Percentiles rank a stretch among this genome's conserved stretches.
These are phyloP conservation scores for Helenozyma baotianmanensis DNA, from an alignment of 805 yeast species.

Conservation along the genomic window DNA sequence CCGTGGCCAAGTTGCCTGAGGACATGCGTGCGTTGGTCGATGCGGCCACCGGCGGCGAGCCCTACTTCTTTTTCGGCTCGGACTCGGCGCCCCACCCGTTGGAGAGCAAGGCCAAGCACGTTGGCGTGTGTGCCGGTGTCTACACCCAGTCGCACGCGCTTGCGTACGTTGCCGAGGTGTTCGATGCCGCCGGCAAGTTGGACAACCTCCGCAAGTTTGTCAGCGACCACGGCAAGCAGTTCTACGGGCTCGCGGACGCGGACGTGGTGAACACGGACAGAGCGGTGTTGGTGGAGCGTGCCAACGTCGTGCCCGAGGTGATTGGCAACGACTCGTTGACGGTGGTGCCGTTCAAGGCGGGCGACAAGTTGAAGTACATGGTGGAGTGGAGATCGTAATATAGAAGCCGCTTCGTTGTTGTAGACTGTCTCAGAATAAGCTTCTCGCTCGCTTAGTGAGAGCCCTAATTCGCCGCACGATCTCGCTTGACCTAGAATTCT, in stretches of 20 bases:
- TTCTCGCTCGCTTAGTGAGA: no score
- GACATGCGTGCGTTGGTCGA: slow-evolving; percentile 76
- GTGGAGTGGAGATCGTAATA: slow-evolving; percentile 57
- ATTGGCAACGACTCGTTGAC: slow-evolving; percentile 43
- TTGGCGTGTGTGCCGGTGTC: slow-evolving; percentile 97
- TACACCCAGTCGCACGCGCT: slow-evolving; percentile 83
- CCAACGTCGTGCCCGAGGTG: slow-evolving; percentile 55
- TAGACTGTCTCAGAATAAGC: no score
- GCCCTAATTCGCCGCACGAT: no score
- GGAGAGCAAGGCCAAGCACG: slow-evolving; percentile 66
- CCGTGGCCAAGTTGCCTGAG: slow-evolving; percentile 89
- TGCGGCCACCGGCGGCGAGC: slow-evolving; percentile 90
- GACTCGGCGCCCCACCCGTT: slow-evolving; percentile 98
- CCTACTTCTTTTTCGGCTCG: slow-evolving; percentile 93
- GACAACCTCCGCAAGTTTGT: slow-evolving; percentile 72
- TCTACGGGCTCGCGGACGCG: slow-evolving; percentile 56
- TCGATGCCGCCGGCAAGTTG: slow-evolving; percentile 61
- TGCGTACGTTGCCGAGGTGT: slow-evolving; percentile 81
- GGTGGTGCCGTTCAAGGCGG: slow-evolving; percentile 82
- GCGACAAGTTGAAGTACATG: slow-evolving; percentile 66
- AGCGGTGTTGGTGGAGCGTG: slow-evolving; percentile 51
- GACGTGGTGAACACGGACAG: slow-evolving; percentile 39
- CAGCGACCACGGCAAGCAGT: slow-evolving; percentile 63
- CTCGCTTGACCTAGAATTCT: no score
- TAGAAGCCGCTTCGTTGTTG: no score